Evolutionary conservation across 2,329 filamentous ascomycete genomes (phyloP).

Genomic region (Epicoccum sorghinum): DNA sequence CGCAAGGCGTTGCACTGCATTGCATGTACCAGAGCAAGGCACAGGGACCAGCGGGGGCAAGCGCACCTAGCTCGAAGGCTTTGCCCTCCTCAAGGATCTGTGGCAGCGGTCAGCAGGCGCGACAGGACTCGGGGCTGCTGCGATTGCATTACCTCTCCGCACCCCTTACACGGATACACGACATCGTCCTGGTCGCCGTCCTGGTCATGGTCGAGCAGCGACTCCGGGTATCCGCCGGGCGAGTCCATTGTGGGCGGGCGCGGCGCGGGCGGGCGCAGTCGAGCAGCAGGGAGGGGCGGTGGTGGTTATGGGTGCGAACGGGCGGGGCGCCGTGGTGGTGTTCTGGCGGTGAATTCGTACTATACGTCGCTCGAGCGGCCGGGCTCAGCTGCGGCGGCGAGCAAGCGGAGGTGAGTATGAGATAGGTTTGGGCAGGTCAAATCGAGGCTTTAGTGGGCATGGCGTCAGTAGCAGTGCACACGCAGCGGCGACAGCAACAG

Average conservation of each 20-base stretch:
- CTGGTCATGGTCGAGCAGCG: constrained; percentile 51
- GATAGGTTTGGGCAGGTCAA: background rate
- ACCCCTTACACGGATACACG: constrained; percentile 71
- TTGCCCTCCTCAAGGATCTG: constrained; percentile 98
- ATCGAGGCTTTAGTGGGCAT: constrained; percentile 8
- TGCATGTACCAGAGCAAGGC: constrained; percentile 1
- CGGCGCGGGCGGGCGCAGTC: constrained; percentile 7
- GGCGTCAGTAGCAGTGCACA: constrained; percentile 13
- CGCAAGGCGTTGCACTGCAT: background rate
- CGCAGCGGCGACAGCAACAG: constrained; percentile 1
- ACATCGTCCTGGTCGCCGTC: constrained; percentile 52
- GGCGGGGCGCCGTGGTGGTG: constrained; percentile 4
- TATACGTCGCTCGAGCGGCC: constrained; percentile 1
- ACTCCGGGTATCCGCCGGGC: constrained; percentile 61
- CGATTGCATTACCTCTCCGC: constrained; percentile 46
- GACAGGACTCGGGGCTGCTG: background rate
- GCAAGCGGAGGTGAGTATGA: background rate
- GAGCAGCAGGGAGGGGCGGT: constrained; percentile 1
- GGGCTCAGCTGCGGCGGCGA: constrained; percentile 11
- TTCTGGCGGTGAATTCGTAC: constrained; percentile 6
- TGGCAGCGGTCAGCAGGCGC: constrained; percentile 28
- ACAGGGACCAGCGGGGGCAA: constrained; percentile 13
- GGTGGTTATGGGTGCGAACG: constrained; percentile 3
- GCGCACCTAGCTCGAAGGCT: constrained; percentile 90
- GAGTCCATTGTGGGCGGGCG: constrained; percentile 56